Evolutionary conservation across 306 rosid species (phyloP), one percentile per base, ranked within the genome.

Genomic region (Astragalus membranaceus): DNA sequence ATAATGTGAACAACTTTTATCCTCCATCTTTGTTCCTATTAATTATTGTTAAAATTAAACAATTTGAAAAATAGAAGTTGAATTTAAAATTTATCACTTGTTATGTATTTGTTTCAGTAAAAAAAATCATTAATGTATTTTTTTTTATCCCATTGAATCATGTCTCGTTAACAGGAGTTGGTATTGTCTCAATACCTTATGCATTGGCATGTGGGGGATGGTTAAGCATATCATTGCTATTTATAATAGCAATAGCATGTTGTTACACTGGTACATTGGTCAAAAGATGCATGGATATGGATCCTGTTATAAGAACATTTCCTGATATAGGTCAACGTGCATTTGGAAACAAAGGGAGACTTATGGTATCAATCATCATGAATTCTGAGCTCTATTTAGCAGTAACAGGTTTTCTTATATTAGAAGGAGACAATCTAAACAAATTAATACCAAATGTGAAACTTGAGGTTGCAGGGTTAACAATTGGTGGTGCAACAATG

Each of bases 131-230:
- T 26, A 26, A 26, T 26, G 30, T 20, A 20, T 20, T 20, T 20
- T 20, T 20, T 20, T n/a, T n/a, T n/a, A n/a, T n/a, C n/a, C n/a
- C n/a, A n/a, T n/a, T n/a, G n/a, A n/a, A n/a, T n/a, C n/a, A n/a
- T n/a, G n/a, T n/a, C n/a, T n/a, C n/a, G n/a, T n/a, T 20, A 20
- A 20, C 96, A 92, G 98, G 98, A 70, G 85, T 89, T 56, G 98
- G 98, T 3, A 83, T 89, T 42, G 76, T 92, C 0, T 92, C 95
- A 1, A 79, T 85, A 67, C 96, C 98, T 0, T 92, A 85, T 14
- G 98, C 96, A 39, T 73, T 92, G 4, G 76, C 98, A 67, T 78
- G 84, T 3, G 95, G 92, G 20, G 98, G 98, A 64, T 92, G 98
- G 98, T 29, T 88, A 57, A 92, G 96, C 88, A 49, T 92, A 64